Evolutionary conservation across 2,329 filamentous ascomycete genomes (phyloP).

Genomic region (Cercospora brassicicola): DNA sequence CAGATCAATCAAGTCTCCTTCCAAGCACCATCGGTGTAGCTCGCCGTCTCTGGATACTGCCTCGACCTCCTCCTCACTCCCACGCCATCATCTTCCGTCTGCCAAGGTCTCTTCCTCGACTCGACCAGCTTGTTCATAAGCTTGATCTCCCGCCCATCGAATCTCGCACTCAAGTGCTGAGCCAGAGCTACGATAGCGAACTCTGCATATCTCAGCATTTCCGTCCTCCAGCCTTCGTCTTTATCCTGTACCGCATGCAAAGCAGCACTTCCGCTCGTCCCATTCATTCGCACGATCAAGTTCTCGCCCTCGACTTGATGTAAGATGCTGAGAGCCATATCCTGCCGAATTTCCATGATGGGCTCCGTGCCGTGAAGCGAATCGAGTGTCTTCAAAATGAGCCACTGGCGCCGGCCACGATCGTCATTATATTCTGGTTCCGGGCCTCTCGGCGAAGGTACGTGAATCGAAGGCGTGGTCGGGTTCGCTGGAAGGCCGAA

Average conservation of each 20-base stretch:
- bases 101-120: neutral
- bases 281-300: neutral
- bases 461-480: neutral
- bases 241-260: neutral
- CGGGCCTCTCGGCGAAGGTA: neutral
- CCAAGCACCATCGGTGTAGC: neutral
- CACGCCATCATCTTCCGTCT: neutral
- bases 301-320: neutral
- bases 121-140: constrained; percentile 5
- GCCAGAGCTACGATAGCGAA: constrained; percentile 8
- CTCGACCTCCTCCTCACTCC: neutral
- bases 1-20: neutral
- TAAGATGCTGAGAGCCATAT: neutral
- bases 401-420: neutral
- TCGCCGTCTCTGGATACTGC: neutral
- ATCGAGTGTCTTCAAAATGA: constrained; percentile 3
- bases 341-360: neutral
- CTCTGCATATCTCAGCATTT: constrained; percentile 2
- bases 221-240: neutral
- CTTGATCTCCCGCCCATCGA: constrained; percentile 1
- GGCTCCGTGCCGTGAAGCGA: neutral
- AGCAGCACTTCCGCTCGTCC: neutral
- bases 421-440: neutral
- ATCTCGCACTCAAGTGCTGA: constrained; percentile 1
- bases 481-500: neutral